phyloP scores from a whole-genome alignment of 139 green algal species.

The Tetradesmus lagerheimii region DNA sequence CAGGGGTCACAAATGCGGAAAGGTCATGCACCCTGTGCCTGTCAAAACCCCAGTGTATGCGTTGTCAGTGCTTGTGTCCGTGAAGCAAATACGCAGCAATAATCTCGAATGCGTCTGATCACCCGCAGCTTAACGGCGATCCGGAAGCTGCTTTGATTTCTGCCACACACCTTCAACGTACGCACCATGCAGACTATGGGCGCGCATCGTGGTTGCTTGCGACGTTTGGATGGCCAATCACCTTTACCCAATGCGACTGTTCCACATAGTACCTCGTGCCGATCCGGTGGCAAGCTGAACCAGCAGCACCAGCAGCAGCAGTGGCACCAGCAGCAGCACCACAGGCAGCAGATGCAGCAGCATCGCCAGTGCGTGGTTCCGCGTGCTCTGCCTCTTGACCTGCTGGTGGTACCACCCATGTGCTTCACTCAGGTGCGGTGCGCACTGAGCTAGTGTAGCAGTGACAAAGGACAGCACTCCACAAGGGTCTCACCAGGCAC shows the following conservation, averaged over 20 bases:
- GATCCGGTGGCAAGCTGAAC: background rate
- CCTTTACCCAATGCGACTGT: too few species aligned
- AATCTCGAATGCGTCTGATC: background rate
- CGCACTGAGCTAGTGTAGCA: background rate
- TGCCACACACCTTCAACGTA: background rate
- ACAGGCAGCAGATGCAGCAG: background rate
- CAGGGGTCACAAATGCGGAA: too few species aligned
- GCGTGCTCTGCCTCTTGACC: background rate
- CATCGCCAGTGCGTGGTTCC: background rate
- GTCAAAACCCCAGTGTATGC: too few species aligned
- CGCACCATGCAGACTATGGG: background rate
- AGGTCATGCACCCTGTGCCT: too few species aligned
- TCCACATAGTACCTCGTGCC: too few species aligned
- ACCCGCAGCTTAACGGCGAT: too few species aligned
- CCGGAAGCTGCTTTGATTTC: background rate
- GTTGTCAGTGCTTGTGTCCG: too few species aligned
- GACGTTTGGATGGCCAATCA: too few species aligned
- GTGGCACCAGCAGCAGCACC: background rate
- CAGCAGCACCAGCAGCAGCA: background rate
- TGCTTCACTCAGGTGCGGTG: slow-evolving; percentile 25
- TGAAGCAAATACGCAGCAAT: background rate
- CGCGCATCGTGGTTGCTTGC: background rate
- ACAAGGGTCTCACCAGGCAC: background rate
- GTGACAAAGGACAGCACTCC: background rate
- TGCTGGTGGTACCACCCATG: slow-evolving; percentile 12